Evolutionary conservation across 805 yeast species (phyloP), one percentile per base, ranked within the genome.

Genomic region (Blastobotrys mokoenaii): DNA sequence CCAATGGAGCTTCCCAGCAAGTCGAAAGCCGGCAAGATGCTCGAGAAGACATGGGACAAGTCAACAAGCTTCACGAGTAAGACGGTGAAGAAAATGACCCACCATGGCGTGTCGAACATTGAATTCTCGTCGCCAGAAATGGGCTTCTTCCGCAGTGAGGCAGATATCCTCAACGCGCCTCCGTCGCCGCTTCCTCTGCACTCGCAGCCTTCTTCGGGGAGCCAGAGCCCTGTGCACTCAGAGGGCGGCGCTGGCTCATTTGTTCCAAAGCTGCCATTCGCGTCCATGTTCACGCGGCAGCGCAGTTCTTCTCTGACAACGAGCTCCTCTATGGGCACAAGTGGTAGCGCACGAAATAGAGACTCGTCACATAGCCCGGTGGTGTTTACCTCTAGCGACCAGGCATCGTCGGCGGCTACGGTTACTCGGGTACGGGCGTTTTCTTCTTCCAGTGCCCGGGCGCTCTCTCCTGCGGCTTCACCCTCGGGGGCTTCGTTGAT

Each of bases 11-110:
- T 49, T 43, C 58, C 59, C 16, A 45, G 54, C 9, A 43, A 38
- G 15, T 27, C 37, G 17, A 41, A 39, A 4, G 18, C 40, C 11
- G 51, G 47, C 10, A 43, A 46, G 16, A 53, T 50, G 36, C 64
- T 70, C 41, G 62, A 67, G 35, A 71, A 68, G 54, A 73, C 76
- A 3, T 72, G 74, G 2, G 68, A 66, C 30, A 46, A 47, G 4
- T 45, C 52, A n/a, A 45, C 46, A 7, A 47, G 42, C 25, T 37
- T 55, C 8, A 49, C 57, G 16, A 43, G 43, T 10, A 31, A 45
- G 32, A 32, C 52, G 25, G 40, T 45, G 39, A 41, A 42, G 11
- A 31, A 48, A 25, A 50, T 51, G 27, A 52, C 48, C 29, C 54
- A 53, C 39, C 45, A 27, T 16, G 40, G 29, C 2, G 37, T 43